Conservation (phyloP, 2,329 filamentous ascomycete genomes). For the Diplodia seriata region DNA sequence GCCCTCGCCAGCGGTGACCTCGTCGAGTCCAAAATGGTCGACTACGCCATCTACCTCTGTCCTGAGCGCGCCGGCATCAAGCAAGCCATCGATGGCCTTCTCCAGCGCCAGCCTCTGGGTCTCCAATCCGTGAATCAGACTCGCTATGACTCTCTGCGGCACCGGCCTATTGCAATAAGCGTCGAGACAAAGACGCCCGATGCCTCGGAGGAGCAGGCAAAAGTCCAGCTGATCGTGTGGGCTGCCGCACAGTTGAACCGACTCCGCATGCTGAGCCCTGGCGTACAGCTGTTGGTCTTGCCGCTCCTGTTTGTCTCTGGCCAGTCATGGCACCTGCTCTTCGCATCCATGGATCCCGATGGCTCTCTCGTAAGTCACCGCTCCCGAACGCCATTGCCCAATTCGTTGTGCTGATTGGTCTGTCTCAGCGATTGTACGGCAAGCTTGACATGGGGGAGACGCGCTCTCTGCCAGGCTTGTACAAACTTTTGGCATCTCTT, state of each 20-base stretch:
- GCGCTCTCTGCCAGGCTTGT: not conserved
- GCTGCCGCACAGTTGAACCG: conserved; percentile 34
- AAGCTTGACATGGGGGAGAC: conserved; percentile 5
- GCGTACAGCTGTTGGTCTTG: conserved; percentile 13
- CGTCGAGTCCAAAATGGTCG: too few relatives aligned
- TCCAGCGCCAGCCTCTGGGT: conserved; percentile 7
- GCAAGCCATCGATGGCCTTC: conserved; percentile 33
- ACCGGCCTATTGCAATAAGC: conserved; percentile 35
- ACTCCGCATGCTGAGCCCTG: conserved; percentile 34
- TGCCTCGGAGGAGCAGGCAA: too few relatives aligned
- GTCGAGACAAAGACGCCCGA: too few relatives aligned
- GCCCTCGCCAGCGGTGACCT: too few relatives aligned
- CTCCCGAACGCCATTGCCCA: not conserved
- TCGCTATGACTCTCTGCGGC: conserved; percentile 34
- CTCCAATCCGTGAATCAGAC: conserved; percentile 33
- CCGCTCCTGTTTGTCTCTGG: conserved; percentile 1
- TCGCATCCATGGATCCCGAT: conserved; percentile 9
- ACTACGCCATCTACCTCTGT: conserved; percentile 30
- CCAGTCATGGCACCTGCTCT: not conserved
- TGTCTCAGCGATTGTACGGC: conserved; percentile 14
- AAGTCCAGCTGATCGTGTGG: conserved; percentile 36
- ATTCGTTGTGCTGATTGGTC: not conserved
- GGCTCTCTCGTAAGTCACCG: conserved; percentile 2
- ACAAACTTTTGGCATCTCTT: conserved; percentile 8
- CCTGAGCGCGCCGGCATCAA: conserved; percentile 34